Conservation (phyloP, 345 rosid species). For the Nasturtium officinale region DNA sequence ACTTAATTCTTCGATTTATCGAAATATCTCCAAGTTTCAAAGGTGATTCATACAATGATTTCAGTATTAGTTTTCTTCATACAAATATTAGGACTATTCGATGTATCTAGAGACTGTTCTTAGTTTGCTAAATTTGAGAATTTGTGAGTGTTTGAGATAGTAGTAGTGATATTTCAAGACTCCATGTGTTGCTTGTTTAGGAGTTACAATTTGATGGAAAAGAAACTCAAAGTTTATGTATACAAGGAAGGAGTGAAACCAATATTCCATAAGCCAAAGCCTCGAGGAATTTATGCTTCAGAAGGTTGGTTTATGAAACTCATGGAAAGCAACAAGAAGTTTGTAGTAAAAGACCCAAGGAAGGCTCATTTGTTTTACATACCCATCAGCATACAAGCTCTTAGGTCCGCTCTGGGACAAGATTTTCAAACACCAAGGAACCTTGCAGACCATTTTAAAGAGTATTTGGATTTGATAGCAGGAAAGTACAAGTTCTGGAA, state of each 20-base stretch:
- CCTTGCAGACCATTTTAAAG: constrained; percentile 54
- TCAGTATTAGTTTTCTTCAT: background rate
- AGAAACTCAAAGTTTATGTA: constrained; percentile 66
- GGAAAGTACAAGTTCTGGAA: constrained; percentile 77
- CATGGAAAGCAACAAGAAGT: constrained; percentile 74
- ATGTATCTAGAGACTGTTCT: background rate
- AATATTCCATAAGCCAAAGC: constrained; percentile 66
- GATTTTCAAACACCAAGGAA: constrained; percentile 45
- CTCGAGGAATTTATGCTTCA: constrained; percentile 85
- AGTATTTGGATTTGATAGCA: constrained; percentile 61
- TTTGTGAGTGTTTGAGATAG: constrained; percentile 19
- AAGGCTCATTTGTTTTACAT: constrained; percentile 90
- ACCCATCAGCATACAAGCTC: constrained; percentile 65
- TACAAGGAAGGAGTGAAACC: constrained; percentile 88
- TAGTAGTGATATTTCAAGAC: constrained; percentile 14
- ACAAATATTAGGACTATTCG: background rate
- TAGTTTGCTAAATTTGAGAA: constrained; percentile 17
- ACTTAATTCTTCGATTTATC: constrained; percentile 57
- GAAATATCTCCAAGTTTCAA: constrained; percentile 68
- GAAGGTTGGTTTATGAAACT: constrained; percentile 98
- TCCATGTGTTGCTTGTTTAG: constrained; percentile 41
- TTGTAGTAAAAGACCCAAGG: constrained; percentile 68
- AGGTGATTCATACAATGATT: constrained; percentile 44
- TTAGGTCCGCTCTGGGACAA: constrained; percentile 53
- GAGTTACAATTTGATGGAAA: constrained; percentile 86